A percentile compares a stretch with the other conserved stretches of the same genome.
These are phyloP conservation scores for Sporothrix phasma DNA, from an alignment of 2,329 filamentous ascomycete species.

Conservation along the genomic window DNA sequence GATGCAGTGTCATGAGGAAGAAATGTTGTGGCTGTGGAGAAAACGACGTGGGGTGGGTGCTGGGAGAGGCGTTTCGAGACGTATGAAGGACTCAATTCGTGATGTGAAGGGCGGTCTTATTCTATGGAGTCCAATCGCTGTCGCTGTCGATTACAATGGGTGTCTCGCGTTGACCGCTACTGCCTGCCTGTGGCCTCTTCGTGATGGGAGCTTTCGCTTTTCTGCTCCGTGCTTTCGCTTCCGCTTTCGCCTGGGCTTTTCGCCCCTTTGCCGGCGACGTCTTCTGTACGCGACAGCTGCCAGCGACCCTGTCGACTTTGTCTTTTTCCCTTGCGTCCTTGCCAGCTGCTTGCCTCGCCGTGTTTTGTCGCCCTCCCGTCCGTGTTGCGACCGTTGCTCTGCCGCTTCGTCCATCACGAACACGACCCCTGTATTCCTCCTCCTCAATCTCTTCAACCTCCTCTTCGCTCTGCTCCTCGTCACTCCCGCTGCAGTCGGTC, in stretches of 20 bases:
- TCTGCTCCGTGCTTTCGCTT: not conserved
- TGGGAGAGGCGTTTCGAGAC: too few species aligned
- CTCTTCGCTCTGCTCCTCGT: not conserved
- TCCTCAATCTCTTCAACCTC: not conserved
- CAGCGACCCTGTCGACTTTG: not conserved
- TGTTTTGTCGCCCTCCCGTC: not conserved
- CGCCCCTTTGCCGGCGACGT: not conserved
- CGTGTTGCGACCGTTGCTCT: not conserved
- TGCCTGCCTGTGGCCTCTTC: not conserved
- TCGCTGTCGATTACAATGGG: slow-evolving; percentile 11
- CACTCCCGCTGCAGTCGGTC: not conserved
- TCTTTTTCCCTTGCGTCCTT: too few species aligned
- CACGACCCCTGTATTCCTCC: not conserved
- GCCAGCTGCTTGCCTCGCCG: not conserved
- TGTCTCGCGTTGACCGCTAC: not conserved
- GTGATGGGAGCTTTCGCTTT: not conserved
- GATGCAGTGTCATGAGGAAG: slow-evolving; percentile 17
- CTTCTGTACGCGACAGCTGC: not conserved
- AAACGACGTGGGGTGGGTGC: not conserved
- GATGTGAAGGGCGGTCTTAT: too few species aligned
- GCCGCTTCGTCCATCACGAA: not conserved
- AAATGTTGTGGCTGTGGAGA: not conserved
- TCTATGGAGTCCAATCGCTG: not conserved
- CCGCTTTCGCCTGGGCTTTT: not conserved
- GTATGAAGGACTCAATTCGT: too few species aligned